Conservation (phyloP, 2,329 filamentous ascomycete species). For the Epichloe amarillans region DNA sequence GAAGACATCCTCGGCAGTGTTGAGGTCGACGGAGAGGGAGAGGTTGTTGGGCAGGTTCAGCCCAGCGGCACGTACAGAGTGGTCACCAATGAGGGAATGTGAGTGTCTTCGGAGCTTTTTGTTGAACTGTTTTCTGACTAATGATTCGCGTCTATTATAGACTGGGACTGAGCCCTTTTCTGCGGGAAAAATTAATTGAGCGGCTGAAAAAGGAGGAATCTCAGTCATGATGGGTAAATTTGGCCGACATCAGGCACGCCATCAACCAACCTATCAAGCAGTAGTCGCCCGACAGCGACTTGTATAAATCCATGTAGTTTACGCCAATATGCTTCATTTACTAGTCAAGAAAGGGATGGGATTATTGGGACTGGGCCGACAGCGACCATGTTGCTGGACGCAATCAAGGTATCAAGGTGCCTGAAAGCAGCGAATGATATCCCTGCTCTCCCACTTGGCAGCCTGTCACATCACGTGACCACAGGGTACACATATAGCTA, state of each 20-base stretch:
- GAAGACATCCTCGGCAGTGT: conserved; percentile 59
- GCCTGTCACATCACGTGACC: too few relatives aligned
- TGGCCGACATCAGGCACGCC: not conserved
- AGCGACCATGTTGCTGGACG: not conserved
- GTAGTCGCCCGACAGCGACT: not conserved
- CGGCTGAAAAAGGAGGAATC: conserved; percentile 34
- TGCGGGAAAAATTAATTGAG: conserved; percentile 40
- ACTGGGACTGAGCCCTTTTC: conserved; percentile 26
- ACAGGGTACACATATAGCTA: too few relatives aligned
- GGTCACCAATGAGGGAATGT: conserved; percentile 55
- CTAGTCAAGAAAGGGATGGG: not conserved
- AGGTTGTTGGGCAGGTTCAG: conserved; percentile 44
- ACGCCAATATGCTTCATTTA: not conserved
- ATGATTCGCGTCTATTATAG: conserved; percentile 10
- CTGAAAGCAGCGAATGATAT: not conserved
- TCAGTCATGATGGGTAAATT: not conserved
- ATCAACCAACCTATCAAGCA: not conserved
- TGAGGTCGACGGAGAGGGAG: conserved; percentile 44
- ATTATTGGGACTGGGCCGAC: not conserved
- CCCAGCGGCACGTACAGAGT: conserved; percentile 50
- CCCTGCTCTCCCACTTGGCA: not conserved
- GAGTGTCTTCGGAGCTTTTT: conserved; percentile 21
- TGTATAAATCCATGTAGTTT: not conserved
- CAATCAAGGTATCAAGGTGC: not conserved
- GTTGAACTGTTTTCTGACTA: conserved; percentile 8